Base-by-base conservation (phyloP, 225 moss, liverwort and hornwort genomes). In the Physcomitrellopsis africana region DNA sequence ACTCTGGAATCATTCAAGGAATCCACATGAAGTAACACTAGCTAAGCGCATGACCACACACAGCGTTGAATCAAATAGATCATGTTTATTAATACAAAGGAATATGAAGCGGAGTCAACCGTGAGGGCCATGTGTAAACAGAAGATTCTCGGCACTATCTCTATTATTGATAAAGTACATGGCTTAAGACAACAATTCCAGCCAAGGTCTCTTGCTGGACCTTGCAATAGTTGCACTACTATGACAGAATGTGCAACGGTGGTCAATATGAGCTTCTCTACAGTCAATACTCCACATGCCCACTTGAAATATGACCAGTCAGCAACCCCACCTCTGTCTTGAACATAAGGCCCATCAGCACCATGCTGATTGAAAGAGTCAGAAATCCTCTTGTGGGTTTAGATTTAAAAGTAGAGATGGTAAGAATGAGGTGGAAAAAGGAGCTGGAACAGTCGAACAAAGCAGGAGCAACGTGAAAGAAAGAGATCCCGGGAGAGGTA, bases 401-500 rank as follows among this genome's bases (percentile, higher is more conserved):
- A 74, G 27, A 27, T 66, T 67, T 16, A 45, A 5, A 73, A 71
- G 60, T 55, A 71, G 54, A 65, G 53, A 72, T 51, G 43, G 56
- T 26, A 47, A 14, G 16, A 41, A 51, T 63, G 46, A 16, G 51
- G 5, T 41, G 61, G 20, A 29, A 0, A 57, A 7, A 37, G 32
- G 45, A 56, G 52, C 59, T 45, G 74, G 52, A 73, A 27, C 44
- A 15, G 45, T 62, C 68, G 65, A 44, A 62, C 18, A 20, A 7
- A 41, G 16, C 9, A 68, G 63, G 41, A 63, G 51, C 27, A 27
- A 72, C 78, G 60, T 64, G 65, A 86, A 65, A 67, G 29, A 68
- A 76, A 69, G 79, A 69, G 73, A 76, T 19, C 75, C 72, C 74
- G 63, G 58, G 76, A 26, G 72, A 5, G 59, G 53, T 83, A 37